These are phyloP conservation scores for Aspergillus glaucus DNA, from an alignment of 2,329 filamentous ascomycete genomes.

Conservation along the genomic window DNA sequence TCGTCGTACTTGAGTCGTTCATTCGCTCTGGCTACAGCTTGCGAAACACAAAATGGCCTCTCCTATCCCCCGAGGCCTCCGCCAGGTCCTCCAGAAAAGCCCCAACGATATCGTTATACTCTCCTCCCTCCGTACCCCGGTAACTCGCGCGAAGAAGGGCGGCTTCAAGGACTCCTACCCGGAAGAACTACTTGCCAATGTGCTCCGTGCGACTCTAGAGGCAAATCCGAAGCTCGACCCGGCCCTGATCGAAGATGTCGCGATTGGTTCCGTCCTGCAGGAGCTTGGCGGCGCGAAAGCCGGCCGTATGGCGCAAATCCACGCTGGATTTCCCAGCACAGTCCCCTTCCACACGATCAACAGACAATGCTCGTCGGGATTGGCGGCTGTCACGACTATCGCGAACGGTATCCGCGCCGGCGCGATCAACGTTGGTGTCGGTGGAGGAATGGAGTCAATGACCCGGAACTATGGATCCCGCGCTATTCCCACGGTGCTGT, in stretches of 20 bases:
- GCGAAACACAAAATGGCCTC: conserved; percentile 36
- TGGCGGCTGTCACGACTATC: conserved; percentile 93
- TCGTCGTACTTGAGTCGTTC: neutral
- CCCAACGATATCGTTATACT: conserved; percentile 96
- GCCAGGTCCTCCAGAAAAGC: conserved; percentile 78
- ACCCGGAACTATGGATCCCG: conserved; percentile 60
- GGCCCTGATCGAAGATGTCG: conserved; percentile 78
- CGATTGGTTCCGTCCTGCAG: conserved; percentile 80
- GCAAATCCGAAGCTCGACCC: conserved; percentile 72
- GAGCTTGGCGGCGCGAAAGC: conserved; percentile 74
- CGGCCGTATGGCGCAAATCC: conserved; percentile 77
- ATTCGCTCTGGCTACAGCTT: neutral
- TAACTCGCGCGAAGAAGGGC: conserved; percentile 83
- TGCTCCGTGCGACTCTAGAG: conserved; percentile 78
- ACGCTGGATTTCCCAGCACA: conserved; percentile 91
- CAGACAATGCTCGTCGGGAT: conserved; percentile 93
- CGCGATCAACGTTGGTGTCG: conserved; percentile 79
- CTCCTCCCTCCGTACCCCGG: conserved; percentile 78
- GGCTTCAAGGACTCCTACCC: conserved; percentile 90
- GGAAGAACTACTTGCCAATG: conserved; percentile 74
- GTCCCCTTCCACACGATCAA: conserved; percentile 75
- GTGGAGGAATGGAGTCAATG: conserved; percentile 87
- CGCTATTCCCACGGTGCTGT: conserved; percentile 67
- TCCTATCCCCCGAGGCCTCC: conserved; percentile 56
- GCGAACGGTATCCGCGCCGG: conserved; percentile 77